These are phyloP conservation scores for Globisporangium cederbergense DNA, from an alignment of 352 stramenopile genomes.

Conservation along the genomic window DNA sequence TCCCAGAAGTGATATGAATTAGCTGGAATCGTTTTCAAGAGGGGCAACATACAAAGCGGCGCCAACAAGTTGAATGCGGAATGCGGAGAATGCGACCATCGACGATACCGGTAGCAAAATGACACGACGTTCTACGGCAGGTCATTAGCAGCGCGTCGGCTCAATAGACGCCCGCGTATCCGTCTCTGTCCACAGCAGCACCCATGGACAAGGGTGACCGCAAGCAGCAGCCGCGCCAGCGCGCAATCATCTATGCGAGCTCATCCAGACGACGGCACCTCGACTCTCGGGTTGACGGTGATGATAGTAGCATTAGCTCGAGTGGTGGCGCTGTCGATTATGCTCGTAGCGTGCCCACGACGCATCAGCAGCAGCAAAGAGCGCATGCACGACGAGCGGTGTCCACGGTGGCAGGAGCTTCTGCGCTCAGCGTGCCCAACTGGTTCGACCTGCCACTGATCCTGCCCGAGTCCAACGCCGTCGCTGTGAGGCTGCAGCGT, in stretches of 20 bases:
- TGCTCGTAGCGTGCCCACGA: not conserved
- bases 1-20: constrained; percentile 5
- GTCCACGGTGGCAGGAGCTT: not conserved
- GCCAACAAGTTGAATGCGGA: not conserved
- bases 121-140: too few relatives aligned
- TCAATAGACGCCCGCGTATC: not conserved
- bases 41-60: constrained; percentile 4
- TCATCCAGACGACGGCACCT: constrained; percentile 5
- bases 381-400: not conserved
- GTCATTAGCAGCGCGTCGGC: not conserved
- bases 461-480: constrained; percentile 36
- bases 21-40: not conserved
- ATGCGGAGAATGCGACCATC: not conserved
- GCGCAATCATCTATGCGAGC: constrained; percentile 33
- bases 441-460: constrained; percentile 72
- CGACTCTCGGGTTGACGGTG: not conserved
- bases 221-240: constrained; percentile 21
- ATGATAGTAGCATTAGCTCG: not conserved
- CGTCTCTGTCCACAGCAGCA: not conserved
- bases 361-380: constrained; percentile 8
- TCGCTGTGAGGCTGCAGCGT: constrained; percentile 40
- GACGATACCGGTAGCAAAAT: too few relatives aligned
- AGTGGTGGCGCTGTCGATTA: not conserved
- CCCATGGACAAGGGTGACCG: constrained; percentile 6
- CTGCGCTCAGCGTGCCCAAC: constrained; percentile 25